Evolutionary conservation across 352 stramenopile genomes (phyloP).

Genomic region (Globisporangium mamillatum): DNA sequence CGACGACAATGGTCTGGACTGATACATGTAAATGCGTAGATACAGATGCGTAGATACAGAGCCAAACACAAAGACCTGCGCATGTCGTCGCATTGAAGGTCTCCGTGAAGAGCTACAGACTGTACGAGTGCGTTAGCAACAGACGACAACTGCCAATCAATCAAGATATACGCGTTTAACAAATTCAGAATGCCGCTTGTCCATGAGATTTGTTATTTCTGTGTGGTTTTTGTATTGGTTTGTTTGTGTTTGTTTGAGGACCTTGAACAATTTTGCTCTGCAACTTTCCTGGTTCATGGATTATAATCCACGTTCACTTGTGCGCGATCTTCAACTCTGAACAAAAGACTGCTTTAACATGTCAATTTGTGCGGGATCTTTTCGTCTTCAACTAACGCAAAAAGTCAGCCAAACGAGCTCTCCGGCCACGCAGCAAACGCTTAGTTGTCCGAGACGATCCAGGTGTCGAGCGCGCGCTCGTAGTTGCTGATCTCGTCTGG

Average conservation of each 20-base stretch:
- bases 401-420: background rate
- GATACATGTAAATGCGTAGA: background rate
- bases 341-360: background rate
- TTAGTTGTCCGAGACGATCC: slow-evolving; percentile 90
- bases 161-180: background rate
- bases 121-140: background rate
- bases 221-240: background rate
- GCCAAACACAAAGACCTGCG: background rate
- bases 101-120: background rate
- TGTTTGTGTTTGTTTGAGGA: background rate
- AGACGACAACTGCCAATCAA: background rate
- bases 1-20: slow-evolving; percentile 3
- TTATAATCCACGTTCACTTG: background rate
- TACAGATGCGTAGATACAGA: background rate
- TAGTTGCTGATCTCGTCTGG: slow-evolving; percentile 92
- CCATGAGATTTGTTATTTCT: background rate
- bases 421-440: background rate
- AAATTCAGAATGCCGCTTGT: background rate
- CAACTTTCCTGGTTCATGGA: background rate
- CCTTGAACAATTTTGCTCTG: background rate
- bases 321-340: background rate
- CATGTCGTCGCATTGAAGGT: background rate
- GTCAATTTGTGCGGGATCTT: background rate
- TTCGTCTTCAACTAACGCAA: background rate
- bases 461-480: slow-evolving; percentile 79